Percentiles rank a stretch among this genome's conserved stretches.
Conservation (phyloP, 1,284 basidiomycete species). For the Garcileccinum viscosum region DNA sequence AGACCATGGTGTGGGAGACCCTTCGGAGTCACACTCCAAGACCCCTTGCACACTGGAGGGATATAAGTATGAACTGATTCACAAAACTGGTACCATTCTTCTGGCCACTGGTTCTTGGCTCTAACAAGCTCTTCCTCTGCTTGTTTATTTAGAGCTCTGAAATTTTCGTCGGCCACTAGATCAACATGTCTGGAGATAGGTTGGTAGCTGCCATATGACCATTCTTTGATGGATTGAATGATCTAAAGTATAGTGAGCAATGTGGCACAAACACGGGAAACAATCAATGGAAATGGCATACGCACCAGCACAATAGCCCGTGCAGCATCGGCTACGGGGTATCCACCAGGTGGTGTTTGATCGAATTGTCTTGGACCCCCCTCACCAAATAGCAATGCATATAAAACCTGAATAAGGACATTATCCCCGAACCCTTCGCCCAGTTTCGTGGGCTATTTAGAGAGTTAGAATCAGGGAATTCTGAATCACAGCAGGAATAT, state of each 20-base stretch:
- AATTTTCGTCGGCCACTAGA: not conserved
- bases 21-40: not conserved
- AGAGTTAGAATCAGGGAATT: too few relatives aligned
- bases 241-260: not conserved
- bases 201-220: not conserved
- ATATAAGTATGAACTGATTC: not conserved
- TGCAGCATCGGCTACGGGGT: not conserved
- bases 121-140: not conserved
- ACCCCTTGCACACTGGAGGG: not conserved
- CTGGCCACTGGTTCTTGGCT: not conserved
- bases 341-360: constrained; percentile 4
- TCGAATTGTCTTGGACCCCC: not conserved
- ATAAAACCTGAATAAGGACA: not conserved
- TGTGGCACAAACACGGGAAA: too few relatives aligned
- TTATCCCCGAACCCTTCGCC: not conserved
- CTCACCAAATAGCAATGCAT: not conserved
- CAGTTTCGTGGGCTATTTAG: not conserved
- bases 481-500: too few relatives aligned
- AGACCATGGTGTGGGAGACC: too few relatives aligned
- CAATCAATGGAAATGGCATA: not conserved
- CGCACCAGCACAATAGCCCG: not conserved
- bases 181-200: not conserved
- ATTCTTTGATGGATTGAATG: not conserved
- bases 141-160: not conserved
- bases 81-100: not conserved